phyloP scores from a whole-genome alignment of 2,329 filamentous ascomycete species.

The Gnomoniopsis smithogilvyi region DNA sequence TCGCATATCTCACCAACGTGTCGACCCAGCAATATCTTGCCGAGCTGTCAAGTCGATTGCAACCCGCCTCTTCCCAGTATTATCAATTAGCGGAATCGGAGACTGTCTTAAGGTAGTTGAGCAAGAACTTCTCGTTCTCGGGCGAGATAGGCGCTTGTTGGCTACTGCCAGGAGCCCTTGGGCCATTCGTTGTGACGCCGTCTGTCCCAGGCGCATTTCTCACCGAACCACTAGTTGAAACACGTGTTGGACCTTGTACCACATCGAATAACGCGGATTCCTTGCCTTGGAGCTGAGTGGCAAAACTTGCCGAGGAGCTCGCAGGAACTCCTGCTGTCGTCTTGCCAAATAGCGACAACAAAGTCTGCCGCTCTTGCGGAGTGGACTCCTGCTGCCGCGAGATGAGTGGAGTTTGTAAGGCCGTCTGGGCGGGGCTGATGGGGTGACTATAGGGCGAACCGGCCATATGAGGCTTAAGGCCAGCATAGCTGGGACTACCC shows the following conservation, averaged over 20 bases:
- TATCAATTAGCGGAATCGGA: conserved; percentile 10
- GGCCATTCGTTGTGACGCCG: background rate
- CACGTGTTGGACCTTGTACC: background rate
- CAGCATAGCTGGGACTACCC: background rate
- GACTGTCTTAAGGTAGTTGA: conserved; percentile 18
- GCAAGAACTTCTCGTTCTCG: conserved; percentile 17
- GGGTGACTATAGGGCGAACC: conserved; percentile 3
- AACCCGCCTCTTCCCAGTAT: background rate
- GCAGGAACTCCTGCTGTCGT: conserved; percentile 25
- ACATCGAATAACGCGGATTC: conserved; percentile 26
- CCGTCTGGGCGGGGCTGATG: conserved; percentile 22
- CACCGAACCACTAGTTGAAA: background rate
- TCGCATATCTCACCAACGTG: too few relatives aligned
- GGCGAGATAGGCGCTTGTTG: conserved; percentile 16
- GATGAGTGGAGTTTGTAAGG: conserved; percentile 26
- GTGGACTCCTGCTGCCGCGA: conserved; percentile 34
- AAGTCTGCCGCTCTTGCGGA: conserved; percentile 41
- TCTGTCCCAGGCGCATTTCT: conserved; percentile 8
- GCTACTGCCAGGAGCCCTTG: conserved; percentile 7
- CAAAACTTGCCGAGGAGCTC: conserved; percentile 13
- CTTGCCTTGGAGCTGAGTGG: conserved; percentile 28
- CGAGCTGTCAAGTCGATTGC: background rate
- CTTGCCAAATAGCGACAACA: conserved; percentile 63
- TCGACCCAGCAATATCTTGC: too few relatives aligned
- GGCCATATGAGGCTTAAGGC: background rate